phyloP scores from a whole-genome alignment of 306 rosid species.

The Acacia crassicarpa region DNA sequence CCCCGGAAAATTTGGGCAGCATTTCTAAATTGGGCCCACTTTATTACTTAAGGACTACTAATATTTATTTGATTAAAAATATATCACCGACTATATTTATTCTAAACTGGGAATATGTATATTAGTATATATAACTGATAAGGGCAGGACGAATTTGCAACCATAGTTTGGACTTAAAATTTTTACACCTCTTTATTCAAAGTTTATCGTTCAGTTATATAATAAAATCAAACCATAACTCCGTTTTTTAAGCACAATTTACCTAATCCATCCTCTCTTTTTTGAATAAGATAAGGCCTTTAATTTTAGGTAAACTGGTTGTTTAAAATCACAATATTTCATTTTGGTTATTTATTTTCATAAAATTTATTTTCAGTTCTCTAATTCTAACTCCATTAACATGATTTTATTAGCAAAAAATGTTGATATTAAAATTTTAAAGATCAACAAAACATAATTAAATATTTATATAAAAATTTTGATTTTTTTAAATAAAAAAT shows the following conservation, averaged over 20 bases:
- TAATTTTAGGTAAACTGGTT: too few relatives aligned
- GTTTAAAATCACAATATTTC: too few relatives aligned
- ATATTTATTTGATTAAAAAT: background rate
- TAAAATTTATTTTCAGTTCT: background rate
- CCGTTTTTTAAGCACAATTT: background rate
- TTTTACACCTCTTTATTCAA: background rate
- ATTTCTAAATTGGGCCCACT: background rate
- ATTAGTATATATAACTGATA: too few relatives aligned
- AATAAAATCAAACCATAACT: background rate
- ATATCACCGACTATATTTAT: background rate
- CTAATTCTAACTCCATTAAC: background rate
- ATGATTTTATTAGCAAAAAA: too few relatives aligned
- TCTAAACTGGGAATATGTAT: background rate
- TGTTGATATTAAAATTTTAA: too few relatives aligned
- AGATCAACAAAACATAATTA: too few relatives aligned
- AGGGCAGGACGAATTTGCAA: background rate
- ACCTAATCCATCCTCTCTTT: background rate
- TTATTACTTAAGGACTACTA: background rate
- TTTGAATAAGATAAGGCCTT: too few relatives aligned
- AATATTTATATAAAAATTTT: too few relatives aligned
- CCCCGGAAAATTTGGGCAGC: background rate
- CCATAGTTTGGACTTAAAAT: background rate
- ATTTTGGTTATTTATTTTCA: too few relatives aligned
- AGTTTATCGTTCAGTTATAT: background rate
- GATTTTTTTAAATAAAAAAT: too few relatives aligned